A percentile compares a stretch with the other conserved stretches of the same genome.
Evolutionary conservation across 2,329 filamentous ascomycete species (phyloP).

Genomic region (Colletotrichum simmondsii): DNA sequence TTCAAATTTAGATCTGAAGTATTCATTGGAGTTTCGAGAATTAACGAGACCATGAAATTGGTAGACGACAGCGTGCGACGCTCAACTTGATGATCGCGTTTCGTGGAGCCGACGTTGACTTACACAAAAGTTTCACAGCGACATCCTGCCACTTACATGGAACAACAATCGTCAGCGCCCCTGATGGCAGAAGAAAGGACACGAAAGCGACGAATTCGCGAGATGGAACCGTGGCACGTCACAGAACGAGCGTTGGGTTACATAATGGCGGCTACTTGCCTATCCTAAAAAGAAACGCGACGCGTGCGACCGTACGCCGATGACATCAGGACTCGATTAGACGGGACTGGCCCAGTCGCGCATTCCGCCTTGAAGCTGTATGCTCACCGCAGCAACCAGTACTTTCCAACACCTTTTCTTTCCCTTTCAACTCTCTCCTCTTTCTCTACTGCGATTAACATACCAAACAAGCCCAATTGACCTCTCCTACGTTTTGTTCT

Average conservation of each 20-base stretch:
- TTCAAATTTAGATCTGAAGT: neutral
- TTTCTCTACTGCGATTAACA: neutral
- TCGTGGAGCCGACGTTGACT: neutral
- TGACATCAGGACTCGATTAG: slow-evolving; percentile 28
- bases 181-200: neutral
- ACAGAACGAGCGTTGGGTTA: slow-evolving; percentile 9
- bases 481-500: neutral
- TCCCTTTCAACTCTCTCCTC: neutral
- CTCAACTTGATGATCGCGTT: neutral
- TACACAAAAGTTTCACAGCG: neutral
- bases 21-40: neutral
- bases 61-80: neutral
- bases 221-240: neutral
- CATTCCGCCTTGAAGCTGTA: neutral
- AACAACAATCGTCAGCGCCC: neutral
- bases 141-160: neutral
- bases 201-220: neutral
- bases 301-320: slow-evolving; percentile 24
- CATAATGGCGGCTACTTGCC: slow-evolving; percentile 30
- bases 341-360: neutral
- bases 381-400: neutral
- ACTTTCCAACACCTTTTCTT: neutral
- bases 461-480: neutral
- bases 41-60: neutral
- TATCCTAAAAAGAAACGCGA: slow-evolving; percentile 29